phyloP scores from a whole-genome alignment of 2,329 filamentous ascomycete species.

The Monosporascus cannonballus region DNA sequence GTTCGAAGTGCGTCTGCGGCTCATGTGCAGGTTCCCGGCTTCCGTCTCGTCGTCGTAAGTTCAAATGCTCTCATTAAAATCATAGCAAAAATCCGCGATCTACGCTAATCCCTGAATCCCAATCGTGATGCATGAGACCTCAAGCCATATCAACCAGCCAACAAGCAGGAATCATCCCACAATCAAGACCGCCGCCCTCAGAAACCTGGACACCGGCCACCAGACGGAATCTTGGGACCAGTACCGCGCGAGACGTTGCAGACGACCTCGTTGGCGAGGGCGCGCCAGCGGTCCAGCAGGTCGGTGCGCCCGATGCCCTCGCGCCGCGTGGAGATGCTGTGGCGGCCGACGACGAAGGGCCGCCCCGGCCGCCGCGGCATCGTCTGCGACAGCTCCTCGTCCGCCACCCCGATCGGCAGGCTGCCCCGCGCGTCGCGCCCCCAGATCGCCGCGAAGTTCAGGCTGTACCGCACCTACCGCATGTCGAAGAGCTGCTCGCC shows the following conservation, averaged over 20 bases:
- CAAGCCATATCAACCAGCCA: neutral
- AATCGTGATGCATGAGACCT: neutral
- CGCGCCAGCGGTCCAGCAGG: slow-evolving; percentile 45
- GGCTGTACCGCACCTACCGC: slow-evolving; percentile 42
- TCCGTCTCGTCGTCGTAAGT: no score
- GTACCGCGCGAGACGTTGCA: slow-evolving; percentile 25
- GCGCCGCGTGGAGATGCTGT: slow-evolving; percentile 38
- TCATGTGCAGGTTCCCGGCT: no score
- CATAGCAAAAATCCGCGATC: no score
- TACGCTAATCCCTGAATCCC: no score
- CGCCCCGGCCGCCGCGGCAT: slow-evolving; percentile 32
- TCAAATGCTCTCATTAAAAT: no score
- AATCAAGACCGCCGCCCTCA: neutral
- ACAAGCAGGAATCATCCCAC: no score
- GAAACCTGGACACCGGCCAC: slow-evolving; percentile 19
- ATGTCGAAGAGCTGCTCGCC: slow-evolving; percentile 38
- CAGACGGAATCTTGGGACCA: slow-evolving; percentile 20
- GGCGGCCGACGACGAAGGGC: slow-evolving; percentile 44
- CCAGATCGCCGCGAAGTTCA: slow-evolving; percentile 48
- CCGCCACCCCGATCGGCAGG: slow-evolving; percentile 37
- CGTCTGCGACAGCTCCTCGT: slow-evolving; percentile 39
- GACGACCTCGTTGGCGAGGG: slow-evolving; percentile 45
- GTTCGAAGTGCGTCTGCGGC: no score
- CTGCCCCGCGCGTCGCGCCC: slow-evolving; percentile 41
- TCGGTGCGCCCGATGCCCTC: slow-evolving; percentile 43